A percentile compares a stretch with the other conserved stretches of the same genome.
Evolutionary conservation across 805 yeast species (phyloP).

Genomic region (Schizosaccharomyces lindneri): DNA sequence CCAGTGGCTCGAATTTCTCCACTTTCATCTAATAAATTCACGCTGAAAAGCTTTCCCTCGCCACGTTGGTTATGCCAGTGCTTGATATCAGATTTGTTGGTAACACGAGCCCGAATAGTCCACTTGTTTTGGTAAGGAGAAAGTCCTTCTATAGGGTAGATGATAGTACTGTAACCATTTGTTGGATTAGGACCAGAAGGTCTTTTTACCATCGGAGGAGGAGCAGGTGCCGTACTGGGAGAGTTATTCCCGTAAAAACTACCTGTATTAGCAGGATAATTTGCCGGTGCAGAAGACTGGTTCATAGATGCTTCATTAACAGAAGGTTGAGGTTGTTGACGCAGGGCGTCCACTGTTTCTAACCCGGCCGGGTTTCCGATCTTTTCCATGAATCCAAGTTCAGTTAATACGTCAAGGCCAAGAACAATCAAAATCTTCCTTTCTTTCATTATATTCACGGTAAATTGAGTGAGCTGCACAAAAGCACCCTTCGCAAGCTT

Average conservation of each 20-base stretch:
- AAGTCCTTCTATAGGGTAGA: constrained; percentile 58
- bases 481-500: constrained; percentile 5
- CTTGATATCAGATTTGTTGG: constrained; percentile 65
- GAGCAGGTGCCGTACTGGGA: background rate
- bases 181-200: background rate
- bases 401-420: constrained; percentile 4
- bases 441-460: constrained; percentile 5
- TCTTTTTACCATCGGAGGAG: background rate
- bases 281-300: background rate
- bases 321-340: background rate
- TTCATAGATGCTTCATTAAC: background rate
- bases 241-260: background rate
- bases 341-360: background rate
- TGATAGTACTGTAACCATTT: constrained; percentile 12
- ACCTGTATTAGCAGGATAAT: background rate
- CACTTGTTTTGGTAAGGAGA: constrained; percentile 80
- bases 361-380: constrained; percentile 6
- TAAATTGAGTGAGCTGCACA: constrained; percentile 5
- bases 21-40: constrained; percentile 73
- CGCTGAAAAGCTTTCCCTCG: constrained; percentile 71
- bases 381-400: constrained; percentile 6
- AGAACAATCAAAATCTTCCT: constrained; percentile 5
- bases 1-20: constrained; percentile 93
- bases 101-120: constrained; percentile 83
- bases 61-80: constrained; percentile 73